phyloP scores from a whole-genome alignment of 805 yeast genomes.

The Yarrowia sp. region DNA sequence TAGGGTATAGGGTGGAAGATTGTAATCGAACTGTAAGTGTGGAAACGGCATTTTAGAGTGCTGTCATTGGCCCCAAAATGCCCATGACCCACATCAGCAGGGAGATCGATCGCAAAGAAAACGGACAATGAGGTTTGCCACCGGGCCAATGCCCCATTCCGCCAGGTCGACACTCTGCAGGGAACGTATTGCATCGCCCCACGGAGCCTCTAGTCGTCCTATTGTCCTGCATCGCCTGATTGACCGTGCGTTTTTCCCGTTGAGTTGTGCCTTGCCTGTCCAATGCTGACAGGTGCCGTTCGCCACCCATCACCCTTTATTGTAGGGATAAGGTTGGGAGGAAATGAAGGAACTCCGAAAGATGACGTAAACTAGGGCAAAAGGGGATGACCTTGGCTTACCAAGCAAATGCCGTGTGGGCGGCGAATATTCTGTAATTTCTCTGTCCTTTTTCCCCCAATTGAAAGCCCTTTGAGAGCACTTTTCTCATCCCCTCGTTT shows the following conservation, averaged over 20 bases:
- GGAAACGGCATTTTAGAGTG: slow-evolving; percentile 9
- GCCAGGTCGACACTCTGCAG: background rate
- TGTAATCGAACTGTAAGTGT: slow-evolving; percentile 15
- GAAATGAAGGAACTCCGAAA: background rate
- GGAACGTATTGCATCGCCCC: background rate
- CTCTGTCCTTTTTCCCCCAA: too few species aligned
- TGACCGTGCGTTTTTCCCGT: slow-evolving; percentile 32
- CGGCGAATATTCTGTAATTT: too few species aligned
- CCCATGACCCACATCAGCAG: background rate
- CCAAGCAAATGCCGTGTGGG: background rate
- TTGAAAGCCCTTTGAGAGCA: too few species aligned
- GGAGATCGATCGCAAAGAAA: slow-evolving; percentile 1
- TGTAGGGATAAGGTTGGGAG: slow-evolving; percentile 11
- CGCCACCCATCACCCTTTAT: slow-evolving; percentile 40
- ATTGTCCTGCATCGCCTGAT: slow-evolving; percentile 32
- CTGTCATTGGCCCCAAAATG: slow-evolving; percentile 7
- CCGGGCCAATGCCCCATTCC: background rate
- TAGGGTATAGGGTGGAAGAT: slow-evolving; percentile 4
- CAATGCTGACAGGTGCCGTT: slow-evolving; percentile 30
- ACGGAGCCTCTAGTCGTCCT: background rate
- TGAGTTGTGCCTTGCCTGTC: slow-evolving; percentile 32
- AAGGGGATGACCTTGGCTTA: too few species aligned
- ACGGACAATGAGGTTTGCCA: background rate
- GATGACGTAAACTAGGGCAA: background rate
- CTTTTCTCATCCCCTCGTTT: background rate